Percentiles rank a stretch among this genome's conserved stretches.
phyloP scores from a whole-genome alignment of 2,329 filamentous ascomycete genomes.

The Pseudocercospora cruenta region DNA sequence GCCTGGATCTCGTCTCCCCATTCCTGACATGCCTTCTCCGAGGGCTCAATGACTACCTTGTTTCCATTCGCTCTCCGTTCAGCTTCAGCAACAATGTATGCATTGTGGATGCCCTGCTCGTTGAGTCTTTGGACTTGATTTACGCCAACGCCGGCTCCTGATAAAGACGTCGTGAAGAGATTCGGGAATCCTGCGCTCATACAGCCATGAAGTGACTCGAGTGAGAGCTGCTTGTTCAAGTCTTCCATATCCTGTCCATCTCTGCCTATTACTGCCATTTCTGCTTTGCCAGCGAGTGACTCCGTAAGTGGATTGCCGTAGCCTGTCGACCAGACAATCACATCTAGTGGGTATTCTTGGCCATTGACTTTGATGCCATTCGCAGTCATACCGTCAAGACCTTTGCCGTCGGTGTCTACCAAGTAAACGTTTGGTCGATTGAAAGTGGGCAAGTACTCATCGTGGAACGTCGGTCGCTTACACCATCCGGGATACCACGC shows the following conservation, averaged over 20 bases:
- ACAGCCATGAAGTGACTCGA: slow-evolving; percentile 58
- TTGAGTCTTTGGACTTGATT: slow-evolving; percentile 47
- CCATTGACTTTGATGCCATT: slow-evolving; percentile 53
- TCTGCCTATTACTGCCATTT: slow-evolving; percentile 43
- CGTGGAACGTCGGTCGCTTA: slow-evolving; percentile 55
- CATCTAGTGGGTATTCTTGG: slow-evolving; percentile 53
- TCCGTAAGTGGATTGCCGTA: slow-evolving; percentile 37
- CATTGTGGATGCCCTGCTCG: slow-evolving; percentile 44
- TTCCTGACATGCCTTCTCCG: slow-evolving; percentile 49
- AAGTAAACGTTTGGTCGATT: slow-evolving; percentile 62
- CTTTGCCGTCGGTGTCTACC: slow-evolving; percentile 61
- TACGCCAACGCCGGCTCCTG: slow-evolving; percentile 46
- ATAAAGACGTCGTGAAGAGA: slow-evolving; percentile 51
- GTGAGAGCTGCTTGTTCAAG: slow-evolving; percentile 47
- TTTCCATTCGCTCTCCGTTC: slow-evolving; percentile 26
- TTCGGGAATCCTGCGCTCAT: slow-evolving; percentile 57
- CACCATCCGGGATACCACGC: slow-evolving; percentile 65
- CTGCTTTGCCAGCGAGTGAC: slow-evolving; percentile 33
- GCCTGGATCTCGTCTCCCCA: slow-evolving; percentile 50
- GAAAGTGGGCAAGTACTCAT: slow-evolving; percentile 55
- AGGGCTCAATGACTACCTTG: slow-evolving; percentile 49
- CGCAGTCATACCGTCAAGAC: slow-evolving; percentile 51
- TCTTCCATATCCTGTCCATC: slow-evolving; percentile 45
- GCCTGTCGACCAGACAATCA: slow-evolving; percentile 53
- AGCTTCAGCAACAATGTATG: slow-evolving; percentile 47